phyloP scores from a whole-genome alignment of 2,329 filamentous ascomycete genomes.

The Nemania bipapillata region DNA sequence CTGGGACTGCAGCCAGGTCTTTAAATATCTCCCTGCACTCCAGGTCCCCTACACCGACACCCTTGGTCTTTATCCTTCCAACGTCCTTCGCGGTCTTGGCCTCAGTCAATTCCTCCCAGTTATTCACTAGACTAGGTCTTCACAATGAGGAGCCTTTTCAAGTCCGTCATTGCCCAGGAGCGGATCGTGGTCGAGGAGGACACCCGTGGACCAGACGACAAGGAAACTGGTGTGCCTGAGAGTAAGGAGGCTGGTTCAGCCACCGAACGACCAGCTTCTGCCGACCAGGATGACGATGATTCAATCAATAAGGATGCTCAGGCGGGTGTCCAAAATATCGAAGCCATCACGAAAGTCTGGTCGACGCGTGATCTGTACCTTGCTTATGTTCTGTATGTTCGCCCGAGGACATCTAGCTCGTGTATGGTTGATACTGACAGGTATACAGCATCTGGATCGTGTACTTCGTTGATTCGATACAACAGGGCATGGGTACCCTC shows the following conservation, averaged over 20 bases:
- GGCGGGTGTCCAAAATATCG: constrained; percentile 61
- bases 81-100: constrained; percentile 1
- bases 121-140: constrained; percentile 14
- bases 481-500: constrained; percentile 53
- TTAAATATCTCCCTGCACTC: constrained; percentile 31
- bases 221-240: constrained; percentile 42
- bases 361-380: constrained; percentile 54
- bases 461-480: constrained; percentile 59
- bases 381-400: constrained; percentile 58
- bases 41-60: background rate
- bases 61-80: constrained; percentile 8
- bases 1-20: constrained; percentile 1
- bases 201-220: constrained; percentile 32
- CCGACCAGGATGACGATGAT: constrained; percentile 49
- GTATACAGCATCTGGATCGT: constrained; percentile 58
- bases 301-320: constrained; percentile 53
- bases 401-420: background rate
- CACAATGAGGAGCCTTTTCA: constrained; percentile 43
- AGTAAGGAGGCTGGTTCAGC: constrained; percentile 47
- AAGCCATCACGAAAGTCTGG: constrained; percentile 61
- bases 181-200: constrained; percentile 46
- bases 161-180: constrained; percentile 39
- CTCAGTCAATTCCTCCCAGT: constrained; percentile 9
- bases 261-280: constrained; percentile 33
- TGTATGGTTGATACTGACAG: constrained; percentile 26